A percentile compares a stretch with the other conserved stretches of the same genome.
Evolutionary conservation across 2,329 filamentous ascomycete species (phyloP).

Genomic region (Drechslerella dactyloides): DNA sequence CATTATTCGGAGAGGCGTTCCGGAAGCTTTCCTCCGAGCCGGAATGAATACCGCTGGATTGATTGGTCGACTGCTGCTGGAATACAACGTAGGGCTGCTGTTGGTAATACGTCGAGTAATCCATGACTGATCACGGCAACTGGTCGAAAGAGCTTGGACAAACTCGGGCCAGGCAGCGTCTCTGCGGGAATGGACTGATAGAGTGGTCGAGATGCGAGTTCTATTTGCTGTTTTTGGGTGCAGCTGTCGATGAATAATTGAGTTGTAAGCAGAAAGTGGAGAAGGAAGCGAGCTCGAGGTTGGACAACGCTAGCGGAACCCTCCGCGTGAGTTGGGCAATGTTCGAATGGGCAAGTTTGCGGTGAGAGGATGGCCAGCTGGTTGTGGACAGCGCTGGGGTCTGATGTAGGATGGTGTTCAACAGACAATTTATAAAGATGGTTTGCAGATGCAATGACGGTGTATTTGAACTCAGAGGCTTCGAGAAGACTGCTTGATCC

Average conservation of each 20-base stretch:
- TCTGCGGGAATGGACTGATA: slow-evolving; percentile 33
- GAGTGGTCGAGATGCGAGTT: slow-evolving; percentile 26
- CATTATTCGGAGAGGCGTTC: slow-evolving; percentile 43
- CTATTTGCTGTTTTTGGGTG: slow-evolving; percentile 49
- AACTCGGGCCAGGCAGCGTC: slow-evolving; percentile 11
- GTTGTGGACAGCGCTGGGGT: background rate
- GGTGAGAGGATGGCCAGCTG: background rate
- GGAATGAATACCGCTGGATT: slow-evolving; percentile 24
- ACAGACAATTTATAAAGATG: slow-evolving; percentile 2
- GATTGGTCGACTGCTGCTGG: slow-evolving; percentile 35
- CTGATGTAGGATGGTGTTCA: background rate
- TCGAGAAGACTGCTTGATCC: background rate
- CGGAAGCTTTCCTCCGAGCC: slow-evolving; percentile 45
- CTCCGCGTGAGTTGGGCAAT: background rate
- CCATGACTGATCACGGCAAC: slow-evolving; percentile 41
- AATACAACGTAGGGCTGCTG: slow-evolving; percentile 41
- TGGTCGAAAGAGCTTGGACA: slow-evolving; percentile 46
- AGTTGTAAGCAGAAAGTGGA: slow-evolving; percentile 51
- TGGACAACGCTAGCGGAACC: slow-evolving; percentile 38
- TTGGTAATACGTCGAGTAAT: slow-evolving; percentile 51
- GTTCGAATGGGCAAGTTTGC: slow-evolving; percentile 1
- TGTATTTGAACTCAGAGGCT: background rate
- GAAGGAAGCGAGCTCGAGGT: slow-evolving; percentile 40
- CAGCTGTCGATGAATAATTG: slow-evolving; percentile 50
- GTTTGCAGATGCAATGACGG: background rate